A percentile compares a stretch with the other conserved stretches of the same genome.
These are phyloP conservation scores for Colletotrichum noveboracense DNA, from an alignment of 2,329 filamentous ascomycete genomes.

Conservation along the genomic window DNA sequence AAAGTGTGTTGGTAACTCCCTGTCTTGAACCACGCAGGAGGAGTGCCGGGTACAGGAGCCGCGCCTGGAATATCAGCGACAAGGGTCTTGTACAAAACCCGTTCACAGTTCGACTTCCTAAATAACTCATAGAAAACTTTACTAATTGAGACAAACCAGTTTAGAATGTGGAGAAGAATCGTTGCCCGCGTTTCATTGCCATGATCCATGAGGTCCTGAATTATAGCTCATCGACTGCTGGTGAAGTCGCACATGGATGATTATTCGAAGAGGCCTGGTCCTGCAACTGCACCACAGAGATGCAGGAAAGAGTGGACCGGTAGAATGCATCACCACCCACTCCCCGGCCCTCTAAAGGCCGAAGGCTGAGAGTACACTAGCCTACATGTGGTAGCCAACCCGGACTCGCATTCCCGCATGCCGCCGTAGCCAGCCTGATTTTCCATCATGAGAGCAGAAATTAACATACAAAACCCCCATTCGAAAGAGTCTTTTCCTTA, in stretches of 20 bases:
- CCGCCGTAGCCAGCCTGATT: not conserved
- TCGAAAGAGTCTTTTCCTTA: not conserved
- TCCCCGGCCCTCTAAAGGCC: not conserved
- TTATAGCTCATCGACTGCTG: accelerated
- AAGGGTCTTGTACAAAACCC: not conserved
- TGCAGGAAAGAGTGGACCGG: not conserved
- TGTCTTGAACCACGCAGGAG: not conserved
- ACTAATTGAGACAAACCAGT: not conserved
- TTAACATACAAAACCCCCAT: not conserved
- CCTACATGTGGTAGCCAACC: not conserved
- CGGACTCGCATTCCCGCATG: not conserved
- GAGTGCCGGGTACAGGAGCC: not conserved
- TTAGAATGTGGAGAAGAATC: accelerated
- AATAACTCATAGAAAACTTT: not conserved
- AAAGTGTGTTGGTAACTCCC: not conserved
- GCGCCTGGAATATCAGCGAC: not conserved
- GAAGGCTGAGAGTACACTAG: not conserved
- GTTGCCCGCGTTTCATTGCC: accelerated
- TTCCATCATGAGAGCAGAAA: not conserved
- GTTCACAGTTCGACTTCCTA: accelerated
- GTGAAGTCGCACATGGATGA: not conserved
- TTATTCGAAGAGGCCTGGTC: not conserved
- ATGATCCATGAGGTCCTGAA: accelerated
- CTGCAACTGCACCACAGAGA: not conserved
- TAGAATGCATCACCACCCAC: not conserved